These are phyloP conservation scores for Cocos nucifera DNA, from an alignment of 176 grass and related monocot genomes.

Conservation along the genomic window DNA sequence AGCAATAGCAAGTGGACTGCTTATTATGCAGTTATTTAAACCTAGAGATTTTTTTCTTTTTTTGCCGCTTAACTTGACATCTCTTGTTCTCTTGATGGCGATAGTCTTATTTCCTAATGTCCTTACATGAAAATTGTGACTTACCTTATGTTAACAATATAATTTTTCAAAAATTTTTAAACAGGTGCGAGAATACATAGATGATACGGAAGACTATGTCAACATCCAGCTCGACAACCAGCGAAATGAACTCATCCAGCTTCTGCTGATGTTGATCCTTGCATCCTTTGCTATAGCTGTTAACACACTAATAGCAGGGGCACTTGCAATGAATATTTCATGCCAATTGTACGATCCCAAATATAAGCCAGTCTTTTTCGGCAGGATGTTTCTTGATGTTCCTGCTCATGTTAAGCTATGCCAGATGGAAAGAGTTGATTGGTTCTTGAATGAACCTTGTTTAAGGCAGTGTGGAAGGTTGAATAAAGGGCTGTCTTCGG, in stretches of 20 bases:
- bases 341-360: constrained; percentile 17
- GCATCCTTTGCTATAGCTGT: constrained; percentile 69
- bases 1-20: too few species aligned
- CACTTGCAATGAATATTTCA: constrained; percentile 80
- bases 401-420: constrained; percentile 54
- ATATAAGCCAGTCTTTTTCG: constrained; percentile 38
- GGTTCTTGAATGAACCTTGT: constrained; percentile 36
- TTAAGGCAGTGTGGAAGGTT: not conserved
- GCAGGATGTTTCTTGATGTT: constrained; percentile 45
- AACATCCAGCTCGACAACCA: constrained; percentile 92
- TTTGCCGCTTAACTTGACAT: too few species aligned
- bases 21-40: too few species aligned
- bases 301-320: constrained; percentile 58
- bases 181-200: too few species aligned
- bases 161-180: not conserved
- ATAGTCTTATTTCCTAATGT: too few species aligned
- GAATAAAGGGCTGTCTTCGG: too few species aligned
- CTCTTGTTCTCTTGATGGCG: too few species aligned
- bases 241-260: constrained; percentile 84
- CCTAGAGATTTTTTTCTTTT: too few species aligned
- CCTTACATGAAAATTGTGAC: too few species aligned
- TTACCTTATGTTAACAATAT: too few species aligned
- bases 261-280: constrained; percentile 72
- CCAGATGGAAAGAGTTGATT: constrained; percentile 82
- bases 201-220: constrained; percentile 87